A percentile compares a stretch with the other conserved stretches of the same genome.
Conservation (phyloP, 257 asterid species). For the Jacaranda copaia region DNA sequence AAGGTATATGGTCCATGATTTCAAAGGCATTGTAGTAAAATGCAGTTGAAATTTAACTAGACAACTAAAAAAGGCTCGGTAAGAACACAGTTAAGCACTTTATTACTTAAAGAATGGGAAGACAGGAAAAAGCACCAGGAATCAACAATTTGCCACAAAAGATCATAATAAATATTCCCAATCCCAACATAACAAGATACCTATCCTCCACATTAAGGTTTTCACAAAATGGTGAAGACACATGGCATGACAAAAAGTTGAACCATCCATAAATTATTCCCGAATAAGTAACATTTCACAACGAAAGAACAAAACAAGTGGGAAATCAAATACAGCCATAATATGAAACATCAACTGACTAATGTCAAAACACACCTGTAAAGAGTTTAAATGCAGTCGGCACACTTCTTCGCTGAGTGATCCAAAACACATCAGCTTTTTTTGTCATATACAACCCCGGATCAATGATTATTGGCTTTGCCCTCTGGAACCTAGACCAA, state of each 20-base stretch:
- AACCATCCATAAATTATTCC: slow-evolving; percentile 36
- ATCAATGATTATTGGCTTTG: slow-evolving; percentile 88
- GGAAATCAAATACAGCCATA: slow-evolving; percentile 24
- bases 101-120: slow-evolving; percentile 22
- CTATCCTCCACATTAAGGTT: slow-evolving; percentile 33
- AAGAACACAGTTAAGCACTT: background rate
- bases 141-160: slow-evolving; percentile 31
- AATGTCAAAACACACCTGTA: slow-evolving; percentile 67
- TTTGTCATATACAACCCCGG: slow-evolving; percentile 90
- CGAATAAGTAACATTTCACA: slow-evolving; percentile 32
- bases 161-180: slow-evolving; percentile 21
- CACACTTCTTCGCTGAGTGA: slow-evolving; percentile 93
- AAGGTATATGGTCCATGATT: slow-evolving; percentile 3
- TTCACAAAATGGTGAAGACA: slow-evolving; percentile 27
- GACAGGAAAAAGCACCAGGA: slow-evolving; percentile 13
- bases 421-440: slow-evolving; percentile 94
- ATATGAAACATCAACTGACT: slow-evolving; percentile 27
- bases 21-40: background rate
- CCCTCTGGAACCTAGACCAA: slow-evolving; percentile 79
- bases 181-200: slow-evolving; percentile 32
- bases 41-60: background rate
- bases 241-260: slow-evolving; percentile 32
- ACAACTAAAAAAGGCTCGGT: background rate
- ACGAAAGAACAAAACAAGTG: slow-evolving; percentile 26
- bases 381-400: slow-evolving; percentile 95